Conservation (phyloP, 192 early-diverging fungal genomes). For the Coemansia sp. region DNA sequence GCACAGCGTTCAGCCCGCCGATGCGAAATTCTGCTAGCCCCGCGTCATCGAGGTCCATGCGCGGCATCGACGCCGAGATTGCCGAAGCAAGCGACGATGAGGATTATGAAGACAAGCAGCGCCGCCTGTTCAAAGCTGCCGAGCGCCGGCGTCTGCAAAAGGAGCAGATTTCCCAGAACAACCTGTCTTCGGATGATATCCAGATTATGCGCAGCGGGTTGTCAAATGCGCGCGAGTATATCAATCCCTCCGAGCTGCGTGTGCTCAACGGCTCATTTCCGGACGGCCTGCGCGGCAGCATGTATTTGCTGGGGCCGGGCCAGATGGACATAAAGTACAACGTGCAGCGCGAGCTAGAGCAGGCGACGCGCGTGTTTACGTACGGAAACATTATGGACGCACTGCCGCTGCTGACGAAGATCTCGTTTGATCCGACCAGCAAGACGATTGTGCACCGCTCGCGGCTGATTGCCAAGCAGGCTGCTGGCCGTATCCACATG, state of each 20-base stretch:
- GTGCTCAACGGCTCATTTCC: conserved; percentile 60
- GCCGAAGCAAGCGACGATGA: conserved; percentile 21
- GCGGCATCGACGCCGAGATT: conserved; percentile 11
- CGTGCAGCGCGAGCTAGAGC: conserved; percentile 61
- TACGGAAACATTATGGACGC: conserved; percentile 76
- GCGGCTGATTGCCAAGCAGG: conserved; percentile 61
- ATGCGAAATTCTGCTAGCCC: conserved; percentile 9
- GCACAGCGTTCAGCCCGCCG: conserved; percentile 16
- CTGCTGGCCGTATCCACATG: conserved; percentile 62
- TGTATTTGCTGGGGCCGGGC: conserved; percentile 67
- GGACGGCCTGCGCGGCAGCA: conserved; percentile 63
- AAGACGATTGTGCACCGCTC: conserved; percentile 61
- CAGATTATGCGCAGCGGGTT: conserved; percentile 52
- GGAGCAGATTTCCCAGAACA: conserved; percentile 28
- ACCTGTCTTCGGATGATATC: conserved; percentile 35
- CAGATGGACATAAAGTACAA: conserved; percentile 65
- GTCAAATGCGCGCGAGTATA: conserved; percentile 55
- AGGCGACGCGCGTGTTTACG: conserved; percentile 62
- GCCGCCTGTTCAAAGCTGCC: conserved; percentile 30
- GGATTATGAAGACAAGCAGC: conserved; percentile 30
- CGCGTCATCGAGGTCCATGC: conserved; percentile 4
- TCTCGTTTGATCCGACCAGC: conserved; percentile 59
- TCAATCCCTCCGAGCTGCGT: conserved; percentile 41
- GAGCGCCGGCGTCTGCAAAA: conserved; percentile 36
- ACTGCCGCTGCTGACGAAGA: conserved; percentile 67